Conservation (phyloP, 768 basidiomycete genomes). For the Brasilioporus rufonigricans region DNA sequence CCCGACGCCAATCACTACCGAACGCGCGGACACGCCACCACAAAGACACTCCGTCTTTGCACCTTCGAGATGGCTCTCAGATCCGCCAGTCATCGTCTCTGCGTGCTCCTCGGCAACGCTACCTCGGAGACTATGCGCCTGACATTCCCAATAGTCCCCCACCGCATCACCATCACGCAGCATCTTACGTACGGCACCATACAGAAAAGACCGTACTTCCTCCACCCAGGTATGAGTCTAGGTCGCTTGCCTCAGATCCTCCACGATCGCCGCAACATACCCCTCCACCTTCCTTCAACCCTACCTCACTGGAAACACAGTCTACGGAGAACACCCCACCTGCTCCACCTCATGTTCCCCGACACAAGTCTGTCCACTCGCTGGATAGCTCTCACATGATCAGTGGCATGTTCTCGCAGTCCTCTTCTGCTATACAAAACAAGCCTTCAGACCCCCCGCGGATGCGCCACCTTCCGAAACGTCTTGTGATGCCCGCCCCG, state of each 20-base stretch:
- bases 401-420: neutral
- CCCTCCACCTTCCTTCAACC: constrained; percentile 2
- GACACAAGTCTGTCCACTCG: constrained; percentile 10
- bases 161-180: constrained; percentile 6
- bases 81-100: constrained; percentile 3
- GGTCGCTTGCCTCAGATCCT: neutral
- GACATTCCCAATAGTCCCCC: constrained; percentile 4
- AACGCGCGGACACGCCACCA: neutral
- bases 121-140: constrained; percentile 8
- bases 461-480: constrained; percentile 51
- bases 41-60: neutral
- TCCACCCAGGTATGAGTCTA: constrained; percentile 23
- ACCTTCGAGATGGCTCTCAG: neutral
- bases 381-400: constrained; percentile 7
- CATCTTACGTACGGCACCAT: constrained; percentile 16
- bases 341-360: neutral
- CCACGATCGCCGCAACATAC: constrained; percentile 9
- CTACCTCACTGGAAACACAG: constrained; percentile 3
- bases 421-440: constrained; percentile 8
- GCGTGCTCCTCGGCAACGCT: constrained; percentile 15
- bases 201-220: constrained; percentile 17
- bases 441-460: constrained; percentile 16
- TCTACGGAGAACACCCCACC: neutral
- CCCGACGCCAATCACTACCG: constrained; percentile 15
- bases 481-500: constrained; percentile 72